Evolutionary conservation across 345 rosid genomes (phyloP).

Genomic region (Isatis tinctoria): DNA sequence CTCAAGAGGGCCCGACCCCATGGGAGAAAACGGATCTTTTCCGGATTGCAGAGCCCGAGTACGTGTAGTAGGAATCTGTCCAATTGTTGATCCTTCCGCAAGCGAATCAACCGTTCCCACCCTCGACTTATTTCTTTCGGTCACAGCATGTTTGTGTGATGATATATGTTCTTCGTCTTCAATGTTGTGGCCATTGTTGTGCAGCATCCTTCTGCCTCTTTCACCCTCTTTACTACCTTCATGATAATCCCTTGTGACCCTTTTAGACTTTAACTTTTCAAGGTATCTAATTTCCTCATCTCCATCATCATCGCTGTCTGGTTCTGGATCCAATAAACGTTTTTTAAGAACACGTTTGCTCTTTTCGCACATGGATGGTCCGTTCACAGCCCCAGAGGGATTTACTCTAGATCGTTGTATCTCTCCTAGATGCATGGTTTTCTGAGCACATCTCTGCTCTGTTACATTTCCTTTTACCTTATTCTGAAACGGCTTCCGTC

Average conservation of each 20-base stretch:
- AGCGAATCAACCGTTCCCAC: constrained; percentile 36
- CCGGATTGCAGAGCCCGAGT: constrained; percentile 55
- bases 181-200: constrained; percentile 32
- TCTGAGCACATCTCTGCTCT: constrained; percentile 40
- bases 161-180: constrained; percentile 39
- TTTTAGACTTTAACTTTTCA: constrained; percentile 49
- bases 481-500: constrained; percentile 7
- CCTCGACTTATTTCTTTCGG: constrained; percentile 39
- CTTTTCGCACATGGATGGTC: constrained; percentile 37
- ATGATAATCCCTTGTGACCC: constrained; percentile 21
- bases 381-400: constrained; percentile 30
- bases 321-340: constrained; percentile 43
- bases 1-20: constrained; percentile 41
- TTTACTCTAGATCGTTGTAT: constrained; percentile 36
- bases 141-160: constrained; percentile 31
- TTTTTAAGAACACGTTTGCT: constrained; percentile 58
- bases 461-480: constrained; percentile 39
- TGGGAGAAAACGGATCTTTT: constrained; percentile 42
- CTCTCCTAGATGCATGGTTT: constrained; percentile 35
- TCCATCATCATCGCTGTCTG: constrained; percentile 40
- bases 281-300: constrained; percentile 65
- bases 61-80: constrained; percentile 48
- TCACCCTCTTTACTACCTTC: constrained; percentile 31
- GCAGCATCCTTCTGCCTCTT: constrained; percentile 12
- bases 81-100: constrained; percentile 35